Evolutionary conservation across 306 rosid species (phyloP).

Genomic region (Glycyrrhiza uralensis): DNA sequence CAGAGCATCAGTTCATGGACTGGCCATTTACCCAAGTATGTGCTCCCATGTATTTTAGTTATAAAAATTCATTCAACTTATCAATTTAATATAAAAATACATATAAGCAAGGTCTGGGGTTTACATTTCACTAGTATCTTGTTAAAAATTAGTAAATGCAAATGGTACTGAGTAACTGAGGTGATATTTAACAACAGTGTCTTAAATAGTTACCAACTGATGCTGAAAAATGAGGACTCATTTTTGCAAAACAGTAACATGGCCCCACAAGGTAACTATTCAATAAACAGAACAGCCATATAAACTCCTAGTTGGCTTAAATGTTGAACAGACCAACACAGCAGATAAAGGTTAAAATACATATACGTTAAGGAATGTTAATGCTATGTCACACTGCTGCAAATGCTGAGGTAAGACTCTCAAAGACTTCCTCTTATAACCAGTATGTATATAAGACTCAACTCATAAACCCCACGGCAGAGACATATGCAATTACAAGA

Average conservation of each 20-base stretch:
- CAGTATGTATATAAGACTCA: neutral
- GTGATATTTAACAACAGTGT: neutral
- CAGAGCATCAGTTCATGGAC: neutral
- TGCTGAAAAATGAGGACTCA: neutral
- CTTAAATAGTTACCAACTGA: neutral
- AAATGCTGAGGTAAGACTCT: slow-evolving; percentile 14
- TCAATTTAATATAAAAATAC: neutral
- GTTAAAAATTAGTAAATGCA: neutral
- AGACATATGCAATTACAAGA: neutral
- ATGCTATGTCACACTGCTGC: neutral
- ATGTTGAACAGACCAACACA: neutral
- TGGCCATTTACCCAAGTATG: neutral
- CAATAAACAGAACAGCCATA: slow-evolving; percentile 3
- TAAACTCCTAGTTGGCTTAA: neutral
- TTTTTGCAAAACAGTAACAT: neutral
- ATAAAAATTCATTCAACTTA: neutral
- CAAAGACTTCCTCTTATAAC: neutral
- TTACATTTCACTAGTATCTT: neutral
- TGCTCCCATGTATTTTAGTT: neutral
- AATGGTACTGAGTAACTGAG: neutral
- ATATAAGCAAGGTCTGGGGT: neutral
- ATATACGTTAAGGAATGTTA: neutral
- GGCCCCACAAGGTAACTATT: neutral
- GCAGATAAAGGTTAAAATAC: neutral
- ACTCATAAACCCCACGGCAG: neutral